Evolutionary conservation across 2,329 filamentous ascomycete genomes (phyloP).

Genomic region (Talaromyces sp.): DNA sequence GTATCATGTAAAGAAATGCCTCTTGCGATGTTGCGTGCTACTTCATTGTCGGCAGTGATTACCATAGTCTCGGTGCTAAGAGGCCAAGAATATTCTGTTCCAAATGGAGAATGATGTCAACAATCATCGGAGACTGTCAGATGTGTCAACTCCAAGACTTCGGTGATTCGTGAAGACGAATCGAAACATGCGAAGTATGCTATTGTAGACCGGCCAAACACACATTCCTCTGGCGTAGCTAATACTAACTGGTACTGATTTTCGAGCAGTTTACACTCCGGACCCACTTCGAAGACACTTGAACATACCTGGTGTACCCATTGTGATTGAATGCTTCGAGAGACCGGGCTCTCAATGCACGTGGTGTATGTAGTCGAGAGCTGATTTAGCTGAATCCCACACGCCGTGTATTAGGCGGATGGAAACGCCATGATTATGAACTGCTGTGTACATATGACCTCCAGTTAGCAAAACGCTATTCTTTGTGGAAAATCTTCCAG

Average conservation of each 20-base stretch:
- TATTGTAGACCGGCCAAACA: not conserved
- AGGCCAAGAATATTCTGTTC: not conserved
- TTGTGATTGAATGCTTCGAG: no score
- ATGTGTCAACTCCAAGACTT: not conserved
- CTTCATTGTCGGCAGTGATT: not conserved
- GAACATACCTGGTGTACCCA: no score
- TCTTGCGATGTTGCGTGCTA: not conserved
- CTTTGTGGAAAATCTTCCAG: not conserved
- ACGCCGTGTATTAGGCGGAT: not conserved
- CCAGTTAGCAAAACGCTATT: not conserved
- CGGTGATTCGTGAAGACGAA: not conserved
- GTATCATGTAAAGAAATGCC: conserved; percentile 18
- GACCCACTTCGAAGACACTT: not conserved
- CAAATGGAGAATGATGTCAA: not conserved
- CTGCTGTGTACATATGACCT: not conserved
- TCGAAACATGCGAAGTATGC: not conserved
- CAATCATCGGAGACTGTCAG: not conserved
- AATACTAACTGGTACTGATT: no score
- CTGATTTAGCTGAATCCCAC: not conserved
- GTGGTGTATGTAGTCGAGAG: no score
- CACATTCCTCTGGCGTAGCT: not conserved
- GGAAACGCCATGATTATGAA: not conserved
- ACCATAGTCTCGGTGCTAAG: not conserved
- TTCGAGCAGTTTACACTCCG: not conserved
- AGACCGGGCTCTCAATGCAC: no score